phyloP scores from a whole-genome alignment of 164 flowering plant species.

The Hamamelis virginiana region DNA sequence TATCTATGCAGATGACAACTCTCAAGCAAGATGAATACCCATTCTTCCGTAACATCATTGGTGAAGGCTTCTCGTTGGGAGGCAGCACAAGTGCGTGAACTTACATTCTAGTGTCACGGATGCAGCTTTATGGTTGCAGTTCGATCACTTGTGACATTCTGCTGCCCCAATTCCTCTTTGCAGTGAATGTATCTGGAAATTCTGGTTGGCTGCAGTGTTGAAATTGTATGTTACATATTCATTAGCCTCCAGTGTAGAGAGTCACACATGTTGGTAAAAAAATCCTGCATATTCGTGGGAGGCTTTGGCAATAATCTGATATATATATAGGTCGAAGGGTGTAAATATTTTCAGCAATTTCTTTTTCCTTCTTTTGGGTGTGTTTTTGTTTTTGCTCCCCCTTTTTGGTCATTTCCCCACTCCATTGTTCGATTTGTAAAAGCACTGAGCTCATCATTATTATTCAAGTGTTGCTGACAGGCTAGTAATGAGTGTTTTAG shows the following conservation, averaged over 20 bases:
- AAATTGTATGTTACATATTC: conserved; percentile 56
- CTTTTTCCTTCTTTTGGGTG: not conserved
- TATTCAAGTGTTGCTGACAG: conserved; percentile 3
- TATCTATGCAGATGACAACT: conserved; percentile 71
- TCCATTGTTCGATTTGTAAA: conserved; percentile 39
- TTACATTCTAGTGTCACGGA: not conserved
- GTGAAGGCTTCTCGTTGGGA: not conserved
- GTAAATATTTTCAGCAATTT: conserved; percentile 53
- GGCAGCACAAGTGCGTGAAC: conserved; percentile 6
- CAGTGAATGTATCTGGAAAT: conserved; percentile 7
- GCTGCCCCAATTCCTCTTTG: conserved; percentile 6
- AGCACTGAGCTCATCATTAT: conserved; percentile 12
- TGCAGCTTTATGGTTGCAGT: conserved; percentile 8
- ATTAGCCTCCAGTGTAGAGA: conserved; percentile 58
- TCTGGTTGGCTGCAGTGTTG: conserved; percentile 18
- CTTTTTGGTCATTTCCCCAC: not conserved
- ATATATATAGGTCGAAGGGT: conserved; percentile 28
- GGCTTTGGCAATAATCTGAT: conserved; percentile 53
- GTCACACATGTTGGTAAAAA: conserved; percentile 21
- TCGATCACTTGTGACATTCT: conserved; percentile 10
- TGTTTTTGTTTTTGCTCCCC: not conserved
- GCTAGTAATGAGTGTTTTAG: too few relatives aligned
- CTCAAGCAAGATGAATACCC: conserved; percentile 46
- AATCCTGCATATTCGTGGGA: conserved; percentile 26
- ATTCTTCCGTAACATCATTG: conserved; percentile 4